These are phyloP conservation scores for Mycena capillaripes DNA, from an alignment of 768 basidiomycete species.

Conservation along the genomic window DNA sequence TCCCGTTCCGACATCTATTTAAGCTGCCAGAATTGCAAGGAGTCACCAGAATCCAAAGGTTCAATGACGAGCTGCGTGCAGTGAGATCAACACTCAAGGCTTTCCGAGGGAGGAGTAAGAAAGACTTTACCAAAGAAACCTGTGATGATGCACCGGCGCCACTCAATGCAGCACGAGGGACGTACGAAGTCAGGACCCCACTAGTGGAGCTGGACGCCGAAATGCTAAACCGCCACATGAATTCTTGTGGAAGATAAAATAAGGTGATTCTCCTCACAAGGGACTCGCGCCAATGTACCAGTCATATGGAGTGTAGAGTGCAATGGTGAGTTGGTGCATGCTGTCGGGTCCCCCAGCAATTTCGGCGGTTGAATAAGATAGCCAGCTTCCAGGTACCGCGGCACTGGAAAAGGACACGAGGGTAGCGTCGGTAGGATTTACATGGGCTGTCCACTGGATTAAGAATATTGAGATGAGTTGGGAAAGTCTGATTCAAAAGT, in stretches of 20 bases:
- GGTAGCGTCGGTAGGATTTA: conserved; percentile 20
- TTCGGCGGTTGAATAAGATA: conserved; percentile 20
- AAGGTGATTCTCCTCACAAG: conserved; percentile 10
- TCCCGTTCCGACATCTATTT: conserved; percentile 15
- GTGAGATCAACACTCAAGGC: conserved; percentile 12
- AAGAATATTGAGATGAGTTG: conserved; percentile 9
- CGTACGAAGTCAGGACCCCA: conserved; percentile 19
- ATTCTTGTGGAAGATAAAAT: conserved; percentile 5
- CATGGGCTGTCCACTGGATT: conserved; percentile 25
- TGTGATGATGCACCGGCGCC: background rate
- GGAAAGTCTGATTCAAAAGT: conserved; percentile 6
- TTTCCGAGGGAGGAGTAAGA: background rate
- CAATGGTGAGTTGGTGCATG: conserved; percentile 21
- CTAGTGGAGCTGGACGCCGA: conserved; percentile 11
- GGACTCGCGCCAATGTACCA: conserved; percentile 21
- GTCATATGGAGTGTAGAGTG: conserved; percentile 20
- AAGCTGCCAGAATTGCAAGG: conserved; percentile 23
- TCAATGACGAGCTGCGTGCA: conserved; percentile 20
- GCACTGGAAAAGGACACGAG: conserved; percentile 24
- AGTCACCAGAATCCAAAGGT: conserved; percentile 17
- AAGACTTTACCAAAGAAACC: conserved; percentile 22
- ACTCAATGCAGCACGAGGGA: conserved; percentile 21
- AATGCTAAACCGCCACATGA: conserved; percentile 21
- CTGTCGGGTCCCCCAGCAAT: conserved; percentile 9
- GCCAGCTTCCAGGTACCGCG: conserved; percentile 21